Evolutionary conservation across 768 basidiomycete genomes (phyloP), one percentile per base, ranked within the genome.

Genomic region (Filobasidium floriforme): DNA sequence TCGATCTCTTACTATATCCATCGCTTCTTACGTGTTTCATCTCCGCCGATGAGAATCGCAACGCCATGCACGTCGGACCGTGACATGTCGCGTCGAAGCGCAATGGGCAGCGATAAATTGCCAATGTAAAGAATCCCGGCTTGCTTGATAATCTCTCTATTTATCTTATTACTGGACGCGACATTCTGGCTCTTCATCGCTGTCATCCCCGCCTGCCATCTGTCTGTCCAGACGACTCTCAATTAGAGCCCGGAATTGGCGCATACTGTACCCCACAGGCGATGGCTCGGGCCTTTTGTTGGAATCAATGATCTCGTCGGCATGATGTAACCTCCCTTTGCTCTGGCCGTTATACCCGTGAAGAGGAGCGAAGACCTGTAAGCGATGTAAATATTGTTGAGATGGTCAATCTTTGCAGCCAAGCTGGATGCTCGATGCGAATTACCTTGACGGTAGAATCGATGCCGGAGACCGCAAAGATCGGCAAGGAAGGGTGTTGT

Each of bases 391-490:
- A 18, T 12, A 49, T 3, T 49, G 18, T 49, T 57, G 3, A 28
- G n/a, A n/a, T 15, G 3, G 55, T 57, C 24, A 14, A 15, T 5
- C 55, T 26, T 26, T 7, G 46, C 22, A 22, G 26, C 12, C 15
- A 28, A 62, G n/a, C 15, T 28, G 62, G 41, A 37, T 9, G 32
- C 32, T 37, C 9, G 4, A 9, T 37, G 32, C 32, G 24, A 9
- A 66, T 59, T 60, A 88, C 89, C 83, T 94, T 93, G 57, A 92
- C 83, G 11, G 89, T 89, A 12, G 82, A 80, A 72, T 93, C 92
- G 59, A 94, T 92, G 1, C 92, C 92, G 74, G 88, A 89, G 52
- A 88, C 86, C 3, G 90, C 90, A n/a, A 91, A 75, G 24, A 93
- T 78, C 0, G 91, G 90, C 18, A 92, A 79, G 51, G 85, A 82